These are phyloP conservation scores for Alternaria solani DNA, from an alignment of 2,329 filamentous ascomycete species.

Conservation along the genomic window DNA sequence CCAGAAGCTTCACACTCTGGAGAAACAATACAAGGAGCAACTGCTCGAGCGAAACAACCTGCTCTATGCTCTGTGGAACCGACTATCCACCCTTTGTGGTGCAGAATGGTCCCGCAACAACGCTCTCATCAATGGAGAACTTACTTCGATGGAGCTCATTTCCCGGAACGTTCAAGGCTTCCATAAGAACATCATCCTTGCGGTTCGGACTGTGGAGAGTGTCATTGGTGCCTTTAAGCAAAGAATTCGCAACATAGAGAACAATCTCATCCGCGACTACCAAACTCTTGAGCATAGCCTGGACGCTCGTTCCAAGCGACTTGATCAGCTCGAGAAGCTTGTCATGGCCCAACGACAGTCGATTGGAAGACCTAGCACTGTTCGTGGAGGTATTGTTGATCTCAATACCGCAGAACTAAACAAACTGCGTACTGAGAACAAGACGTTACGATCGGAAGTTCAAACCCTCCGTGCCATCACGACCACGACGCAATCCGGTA, in stretches of 20 bases:
- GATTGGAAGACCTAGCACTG: constrained; percentile 49
- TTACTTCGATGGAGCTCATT: constrained; percentile 86
- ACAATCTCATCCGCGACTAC: constrained; percentile 90
- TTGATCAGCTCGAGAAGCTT: constrained; percentile 85
- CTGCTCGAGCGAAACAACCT: constrained; percentile 88
- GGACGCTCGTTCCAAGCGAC: constrained; percentile 79
- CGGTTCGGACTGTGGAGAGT: constrained; percentile 85
- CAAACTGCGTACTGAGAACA: constrained; percentile 68
- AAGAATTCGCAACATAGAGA: constrained; percentile 84
- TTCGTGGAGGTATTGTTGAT: constrained; percentile 52
- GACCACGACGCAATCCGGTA: constrained; percentile 33
- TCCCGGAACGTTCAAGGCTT: constrained; percentile 86
- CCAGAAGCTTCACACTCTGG: constrained; percentile 76
- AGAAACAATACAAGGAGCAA: constrained; percentile 85
- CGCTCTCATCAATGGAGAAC: constrained; percentile 84
- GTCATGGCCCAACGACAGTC: constrained; percentile 59
- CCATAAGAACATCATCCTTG: constrained; percentile 85
- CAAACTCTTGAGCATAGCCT: constrained; percentile 83
- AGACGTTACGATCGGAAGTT: constrained; percentile 67
- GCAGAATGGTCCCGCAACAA: constrained; percentile 92
- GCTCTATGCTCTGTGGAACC: constrained; percentile 88
- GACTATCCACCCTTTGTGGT: constrained; percentile 84
- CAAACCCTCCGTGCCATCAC: constrained; percentile 67
- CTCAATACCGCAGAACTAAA: constrained; percentile 61
- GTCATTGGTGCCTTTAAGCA: constrained; percentile 80